A percentile compares a stretch with the other conserved stretches of the same genome.
phyloP scores from a whole-genome alignment of 768 basidiomycete genomes.

The Pluteus cervinus region DNA sequence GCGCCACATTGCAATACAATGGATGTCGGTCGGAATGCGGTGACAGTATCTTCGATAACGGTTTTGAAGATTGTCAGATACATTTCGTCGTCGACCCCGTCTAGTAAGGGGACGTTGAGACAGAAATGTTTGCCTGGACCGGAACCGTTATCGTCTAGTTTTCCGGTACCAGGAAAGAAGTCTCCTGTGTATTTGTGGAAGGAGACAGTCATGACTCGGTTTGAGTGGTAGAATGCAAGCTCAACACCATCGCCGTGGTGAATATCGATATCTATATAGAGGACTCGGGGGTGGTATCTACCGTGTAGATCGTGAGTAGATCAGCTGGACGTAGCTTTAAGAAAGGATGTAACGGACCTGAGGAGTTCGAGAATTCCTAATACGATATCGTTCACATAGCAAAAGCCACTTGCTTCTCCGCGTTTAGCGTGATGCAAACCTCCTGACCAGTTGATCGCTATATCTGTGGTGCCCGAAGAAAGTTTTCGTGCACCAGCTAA shows the following conservation, averaged over 20 bases:
- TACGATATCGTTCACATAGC: slow-evolving; percentile 97
- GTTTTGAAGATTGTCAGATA: slow-evolving; percentile 94
- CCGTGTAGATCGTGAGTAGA: not conserved
- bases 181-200: slow-evolving; percentile 99
- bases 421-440: slow-evolving; percentile 98
- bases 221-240: slow-evolving; percentile 94
- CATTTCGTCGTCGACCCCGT: slow-evolving; percentile 97
- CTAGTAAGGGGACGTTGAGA: slow-evolving; percentile 90
- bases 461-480: slow-evolving; percentile 81
- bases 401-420: slow-evolving; percentile 97
- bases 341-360: slow-evolving; percentile 38
- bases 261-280: slow-evolving; percentile 99
- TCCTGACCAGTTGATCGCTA: slow-evolving; percentile 98
- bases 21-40: slow-evolving; percentile 77
- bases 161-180: slow-evolving; percentile 98
- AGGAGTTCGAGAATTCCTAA: slow-evolving; percentile 90
- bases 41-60: slow-evolving; percentile 91
- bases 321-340: not conserved
- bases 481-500: slow-evolving; percentile 89
- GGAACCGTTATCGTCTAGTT: slow-evolving; percentile 86
- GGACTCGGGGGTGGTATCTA: slow-evolving; percentile 88
- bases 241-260: slow-evolving; percentile 99
- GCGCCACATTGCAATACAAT: slow-evolving; percentile 98
- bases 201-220: slow-evolving; percentile 98
- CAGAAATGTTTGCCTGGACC: slow-evolving; percentile 92